phyloP scores from a whole-genome alignment of 768 basidiomycete species.

The Infundibulicybe gibba region DNA sequence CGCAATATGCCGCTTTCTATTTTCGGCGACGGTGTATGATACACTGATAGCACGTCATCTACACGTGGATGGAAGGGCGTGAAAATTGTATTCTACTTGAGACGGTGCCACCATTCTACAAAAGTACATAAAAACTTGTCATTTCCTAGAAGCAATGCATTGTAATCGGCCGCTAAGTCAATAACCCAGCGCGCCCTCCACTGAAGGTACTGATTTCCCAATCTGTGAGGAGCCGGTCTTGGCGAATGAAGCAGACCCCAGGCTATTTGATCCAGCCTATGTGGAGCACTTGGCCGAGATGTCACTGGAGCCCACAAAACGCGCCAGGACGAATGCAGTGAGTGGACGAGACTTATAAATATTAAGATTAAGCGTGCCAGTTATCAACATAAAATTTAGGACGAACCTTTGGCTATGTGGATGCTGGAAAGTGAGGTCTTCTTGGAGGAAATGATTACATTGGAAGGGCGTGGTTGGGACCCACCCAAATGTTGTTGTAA shows the following conservation, averaged over 20 bases:
- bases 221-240: not conserved
- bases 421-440: constrained; percentile 10
- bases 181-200: not conserved
- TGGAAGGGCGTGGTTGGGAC: constrained; percentile 4
- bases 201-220: not conserved
- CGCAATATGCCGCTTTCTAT: not conserved
- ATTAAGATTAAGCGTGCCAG: not conserved
- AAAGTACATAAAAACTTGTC: not conserved
- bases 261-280: not conserved
- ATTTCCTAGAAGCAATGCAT: not conserved
- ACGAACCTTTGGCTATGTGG: not conserved
- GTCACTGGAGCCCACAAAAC: not conserved
- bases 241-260: not conserved
- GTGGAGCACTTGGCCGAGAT: not conserved
- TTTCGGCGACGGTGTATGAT: too few species aligned
- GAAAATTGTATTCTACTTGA: not conserved
- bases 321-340: not conserved
- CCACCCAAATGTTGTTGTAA: constrained; percentile 2
- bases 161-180: not conserved
- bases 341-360: not conserved
- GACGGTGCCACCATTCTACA: not conserved
- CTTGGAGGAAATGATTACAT: constrained; percentile 3
- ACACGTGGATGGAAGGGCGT: not conserved
- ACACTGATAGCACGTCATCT: too few species aligned
- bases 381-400: not conserved